Evolutionary conservation across 139 green algal genomes (phyloP).

Genomic region (Ulvella scutata): DNA sequence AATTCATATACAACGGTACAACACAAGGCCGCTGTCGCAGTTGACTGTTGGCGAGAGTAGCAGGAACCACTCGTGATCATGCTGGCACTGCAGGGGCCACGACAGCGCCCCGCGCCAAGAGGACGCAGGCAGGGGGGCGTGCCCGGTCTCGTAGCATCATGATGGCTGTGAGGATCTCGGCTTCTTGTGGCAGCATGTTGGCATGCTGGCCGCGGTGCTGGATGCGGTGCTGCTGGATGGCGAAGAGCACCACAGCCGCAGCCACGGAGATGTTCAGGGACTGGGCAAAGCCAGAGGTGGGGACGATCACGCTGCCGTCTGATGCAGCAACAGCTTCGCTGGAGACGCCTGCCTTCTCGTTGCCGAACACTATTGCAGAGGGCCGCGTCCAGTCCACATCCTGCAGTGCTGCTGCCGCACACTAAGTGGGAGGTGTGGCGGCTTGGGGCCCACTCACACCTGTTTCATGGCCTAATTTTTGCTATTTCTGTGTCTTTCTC

Average conservation of each 20-base stretch:
- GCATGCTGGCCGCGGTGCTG: conserved; percentile 14
- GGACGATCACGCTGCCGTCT: conserved; percentile 39
- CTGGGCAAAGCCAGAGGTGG: conserved; percentile 66
- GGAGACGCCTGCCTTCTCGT: conserved; percentile 52
- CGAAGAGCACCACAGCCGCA: conserved; percentile 41
- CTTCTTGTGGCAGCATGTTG: conserved; percentile 20
- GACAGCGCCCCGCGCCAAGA: too few species aligned
- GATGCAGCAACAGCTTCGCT: conserved; percentile 30
- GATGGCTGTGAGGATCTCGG: conserved; percentile 19
- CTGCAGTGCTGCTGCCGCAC: too few species aligned
- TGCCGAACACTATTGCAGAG: conserved; percentile 65
- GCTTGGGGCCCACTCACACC: too few species aligned
- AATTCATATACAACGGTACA: too few species aligned
- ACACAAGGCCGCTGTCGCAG: too few species aligned
- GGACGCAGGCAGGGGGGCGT: conserved; percentile 2
- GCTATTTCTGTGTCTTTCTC: too few species aligned
- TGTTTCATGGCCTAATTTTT: too few species aligned
- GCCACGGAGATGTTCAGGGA: conserved; percentile 64
- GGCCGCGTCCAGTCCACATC: conserved; percentile 58
- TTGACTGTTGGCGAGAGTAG: too few species aligned
- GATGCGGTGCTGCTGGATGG: conserved; percentile 24
- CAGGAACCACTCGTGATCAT: too few species aligned
- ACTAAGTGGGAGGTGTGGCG: too few species aligned
- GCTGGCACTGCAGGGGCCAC: too few species aligned
- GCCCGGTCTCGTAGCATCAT: conserved; percentile 26